Percentiles rank a stretch among this genome's conserved stretches.
These are phyloP conservation scores for Silene uniflora DNA, from an alignment of 148 eudicot genomes.

Conservation along the genomic window DNA sequence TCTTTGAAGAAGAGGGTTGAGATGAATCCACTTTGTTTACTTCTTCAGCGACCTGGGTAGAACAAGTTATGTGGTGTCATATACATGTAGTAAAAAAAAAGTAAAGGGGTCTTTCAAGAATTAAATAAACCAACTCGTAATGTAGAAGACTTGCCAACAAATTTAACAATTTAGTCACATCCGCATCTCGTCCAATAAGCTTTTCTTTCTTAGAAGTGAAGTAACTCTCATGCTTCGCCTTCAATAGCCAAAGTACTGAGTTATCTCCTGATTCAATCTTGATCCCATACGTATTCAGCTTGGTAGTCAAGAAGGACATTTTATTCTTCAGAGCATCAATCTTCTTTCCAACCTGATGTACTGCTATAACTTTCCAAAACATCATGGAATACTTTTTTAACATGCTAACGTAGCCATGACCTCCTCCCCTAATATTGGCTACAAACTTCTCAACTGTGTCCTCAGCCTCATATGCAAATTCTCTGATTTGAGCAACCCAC, in stretches of 20 bases:
- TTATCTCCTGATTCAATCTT: slow-evolving; percentile 1
- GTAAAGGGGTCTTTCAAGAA: background rate
- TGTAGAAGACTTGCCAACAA: background rate
- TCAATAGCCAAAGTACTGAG: slow-evolving; percentile 4
- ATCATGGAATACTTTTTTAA: slow-evolving; percentile 6
- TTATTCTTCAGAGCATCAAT: slow-evolving; percentile 23
- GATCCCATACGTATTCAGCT: slow-evolving; percentile 25
- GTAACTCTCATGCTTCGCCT: background rate
- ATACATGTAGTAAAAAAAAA: background rate
- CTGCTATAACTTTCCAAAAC: background rate
- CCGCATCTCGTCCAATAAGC: slow-evolving; percentile 5
- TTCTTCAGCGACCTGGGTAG: background rate
- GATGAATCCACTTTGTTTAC: background rate
- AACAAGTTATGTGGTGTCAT: too few relatives aligned
- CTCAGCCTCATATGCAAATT: slow-evolving; percentile 33
- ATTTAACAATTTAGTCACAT: background rate
- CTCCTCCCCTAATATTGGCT: background rate
- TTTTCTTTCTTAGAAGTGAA: background rate
- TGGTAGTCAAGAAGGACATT: slow-evolving; percentile 16
- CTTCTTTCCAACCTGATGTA: slow-evolving; percentile 5
- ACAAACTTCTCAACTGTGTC: slow-evolving; percentile 24
- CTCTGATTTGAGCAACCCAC: slow-evolving; percentile 30
- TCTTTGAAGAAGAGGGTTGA: slow-evolving; percentile 1
- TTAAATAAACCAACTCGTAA: background rate
- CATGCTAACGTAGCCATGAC: background rate